Evolutionary conservation across 345 rosid genomes (phyloP).

Genomic region (thale cress (Arabidopsis thaliana)): DNA sequence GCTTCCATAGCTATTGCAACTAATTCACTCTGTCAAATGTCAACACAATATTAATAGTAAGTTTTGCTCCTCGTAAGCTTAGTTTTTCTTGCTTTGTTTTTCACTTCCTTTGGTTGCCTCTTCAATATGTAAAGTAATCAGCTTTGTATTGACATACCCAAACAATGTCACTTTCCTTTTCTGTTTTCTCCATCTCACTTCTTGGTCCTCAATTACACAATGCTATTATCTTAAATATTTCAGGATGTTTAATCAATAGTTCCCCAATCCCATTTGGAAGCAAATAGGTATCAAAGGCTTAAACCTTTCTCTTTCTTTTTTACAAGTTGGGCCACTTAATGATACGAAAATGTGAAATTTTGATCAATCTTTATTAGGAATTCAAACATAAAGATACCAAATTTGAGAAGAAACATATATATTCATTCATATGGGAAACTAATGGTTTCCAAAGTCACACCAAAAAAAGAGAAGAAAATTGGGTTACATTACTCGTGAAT

Average conservation of each 20-base stretch:
- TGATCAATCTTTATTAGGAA: background rate
- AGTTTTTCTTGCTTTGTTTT: background rate
- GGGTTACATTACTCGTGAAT: slow-evolving; percentile 57
- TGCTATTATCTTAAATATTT: too few relatives aligned
- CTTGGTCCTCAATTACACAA: too few relatives aligned
- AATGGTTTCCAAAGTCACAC: slow-evolving; percentile 27
- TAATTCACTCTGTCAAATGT: slow-evolving; percentile 83
- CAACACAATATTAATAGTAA: slow-evolving; percentile 78
- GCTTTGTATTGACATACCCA: too few relatives aligned
- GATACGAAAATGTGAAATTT: background rate
- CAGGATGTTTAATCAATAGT: background rate
- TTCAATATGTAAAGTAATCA: too few relatives aligned
- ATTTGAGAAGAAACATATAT: background rate
- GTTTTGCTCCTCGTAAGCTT: slow-evolving; percentile 24
- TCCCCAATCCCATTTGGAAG: background rate
- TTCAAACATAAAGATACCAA: slow-evolving; percentile 13
- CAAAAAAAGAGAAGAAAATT: slow-evolving; percentile 5
- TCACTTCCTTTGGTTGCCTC: background rate
- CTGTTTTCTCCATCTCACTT: too few relatives aligned
- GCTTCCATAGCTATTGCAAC: slow-evolving; percentile 67
- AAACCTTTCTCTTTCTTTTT: background rate
- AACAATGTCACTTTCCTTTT: too few relatives aligned
- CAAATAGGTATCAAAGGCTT: background rate
- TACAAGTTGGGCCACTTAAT: background rate
- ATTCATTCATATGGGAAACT: slow-evolving; percentile 18